phyloP scores from a whole-genome alignment of 345 rosid species.

The Gossypium raimondii region DNA sequence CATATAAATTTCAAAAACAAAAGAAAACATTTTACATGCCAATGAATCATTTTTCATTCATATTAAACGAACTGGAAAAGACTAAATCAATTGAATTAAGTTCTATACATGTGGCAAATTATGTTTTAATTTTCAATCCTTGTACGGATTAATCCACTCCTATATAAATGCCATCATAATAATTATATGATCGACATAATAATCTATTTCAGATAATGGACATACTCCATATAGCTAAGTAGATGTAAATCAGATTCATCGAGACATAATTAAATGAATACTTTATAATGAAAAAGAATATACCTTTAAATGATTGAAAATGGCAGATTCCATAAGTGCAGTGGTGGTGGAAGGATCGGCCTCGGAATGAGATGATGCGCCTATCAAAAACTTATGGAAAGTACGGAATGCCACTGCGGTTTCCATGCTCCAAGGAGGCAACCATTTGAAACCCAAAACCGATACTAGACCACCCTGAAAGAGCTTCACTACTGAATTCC shows the following conservation, averaged over 20 bases:
- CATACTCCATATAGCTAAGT: not conserved
- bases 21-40: too few relatives aligned
- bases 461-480: conserved; percentile 69
- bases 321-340: conserved; percentile 49
- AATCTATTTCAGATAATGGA: conserved; percentile 1
- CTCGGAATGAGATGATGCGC: conserved; percentile 64
- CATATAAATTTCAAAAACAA: too few relatives aligned
- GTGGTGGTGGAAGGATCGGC: conserved; percentile 51
- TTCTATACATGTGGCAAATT: too few relatives aligned
- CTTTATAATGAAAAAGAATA: not conserved
- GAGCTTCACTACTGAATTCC: conserved; percentile 37
- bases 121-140: too few relatives aligned
- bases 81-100: too few relatives aligned
- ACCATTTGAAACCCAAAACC: conserved; percentile 86
- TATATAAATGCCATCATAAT: not conserved
- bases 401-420: conserved; percentile 83
- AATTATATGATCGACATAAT: not conserved
- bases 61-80: too few relatives aligned
- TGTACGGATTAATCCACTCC: too few relatives aligned
- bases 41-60: too few relatives aligned
- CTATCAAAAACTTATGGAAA: conserved; percentile 78
- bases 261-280: not conserved
- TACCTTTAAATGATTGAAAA: conserved; percentile 73
- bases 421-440: conserved; percentile 93
- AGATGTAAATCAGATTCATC: not conserved